phyloP scores from a whole-genome alignment of 306 rosid species.

The Arachis stenosperma region DNA sequence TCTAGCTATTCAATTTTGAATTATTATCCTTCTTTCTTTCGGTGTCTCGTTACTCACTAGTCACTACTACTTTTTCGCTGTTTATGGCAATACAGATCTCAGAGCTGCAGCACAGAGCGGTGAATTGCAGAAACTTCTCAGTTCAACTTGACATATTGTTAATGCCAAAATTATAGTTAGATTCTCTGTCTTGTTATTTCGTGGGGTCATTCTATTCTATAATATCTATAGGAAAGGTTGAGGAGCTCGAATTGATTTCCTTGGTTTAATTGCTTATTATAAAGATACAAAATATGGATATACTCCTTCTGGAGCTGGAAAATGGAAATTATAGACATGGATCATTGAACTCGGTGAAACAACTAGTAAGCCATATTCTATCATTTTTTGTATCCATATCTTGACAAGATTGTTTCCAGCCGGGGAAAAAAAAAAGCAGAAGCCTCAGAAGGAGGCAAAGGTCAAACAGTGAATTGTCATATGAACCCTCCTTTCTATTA shows the following conservation, averaged over 20 bases:
- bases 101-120: conserved; percentile 71
- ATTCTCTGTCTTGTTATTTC: too few species aligned
- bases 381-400: conserved; percentile 3
- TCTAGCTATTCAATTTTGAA: background rate
- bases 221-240: background rate
- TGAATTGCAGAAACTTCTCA: conserved; percentile 75
- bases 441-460: background rate
- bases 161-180: background rate
- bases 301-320: background rate
- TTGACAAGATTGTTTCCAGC: background rate
- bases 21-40: background rate
- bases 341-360: too few species aligned
- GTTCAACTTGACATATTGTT: conserved; percentile 54
- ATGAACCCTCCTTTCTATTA: background rate
- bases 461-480: too few species aligned
- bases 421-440: background rate
- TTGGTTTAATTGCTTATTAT: background rate
- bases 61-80: background rate
- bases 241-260: background rate
- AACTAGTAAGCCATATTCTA: too few species aligned
- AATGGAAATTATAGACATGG: too few species aligned
- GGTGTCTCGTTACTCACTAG: background rate
- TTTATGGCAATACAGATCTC: conserved; percentile 57
- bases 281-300: conserved; percentile 7
- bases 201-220: too few species aligned